Evolutionary conservation across 23 red algal species (phyloP).

Genomic region (Pyropia yezoensis): DNA sequence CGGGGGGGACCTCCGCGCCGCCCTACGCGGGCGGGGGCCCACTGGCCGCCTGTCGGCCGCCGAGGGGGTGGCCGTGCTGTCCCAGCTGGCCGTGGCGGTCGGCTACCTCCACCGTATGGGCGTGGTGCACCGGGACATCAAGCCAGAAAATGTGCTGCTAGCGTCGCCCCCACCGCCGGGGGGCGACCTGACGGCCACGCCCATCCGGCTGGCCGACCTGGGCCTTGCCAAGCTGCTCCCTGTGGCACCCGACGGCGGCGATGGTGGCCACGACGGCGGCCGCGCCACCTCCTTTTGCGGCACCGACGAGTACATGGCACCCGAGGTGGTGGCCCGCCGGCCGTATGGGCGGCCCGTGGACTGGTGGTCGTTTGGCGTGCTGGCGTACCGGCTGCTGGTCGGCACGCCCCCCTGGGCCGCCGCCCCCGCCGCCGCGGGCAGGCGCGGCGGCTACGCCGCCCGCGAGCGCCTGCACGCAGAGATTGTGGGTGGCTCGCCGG

Average conservation of each 20-base stretch:
- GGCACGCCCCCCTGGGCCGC: slow-evolving; percentile 36
- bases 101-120: slow-evolving; percentile 46
- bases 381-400: slow-evolving; percentile 66
- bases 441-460: too few relatives aligned
- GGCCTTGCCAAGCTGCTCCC: slow-evolving; percentile 59
- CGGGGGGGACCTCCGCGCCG: slow-evolving; percentile 23
- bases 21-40: background rate
- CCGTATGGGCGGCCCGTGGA: slow-evolving; percentile 38
- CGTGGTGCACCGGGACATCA: slow-evolving; percentile 73
- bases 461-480: too few relatives aligned
- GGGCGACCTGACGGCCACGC: slow-evolving; percentile 53
- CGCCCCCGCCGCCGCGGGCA: too few relatives aligned
- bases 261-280: too few relatives aligned
- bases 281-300: slow-evolving; percentile 64
- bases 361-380: slow-evolving; percentile 41
- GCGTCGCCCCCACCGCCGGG: background rate
- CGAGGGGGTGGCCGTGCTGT: slow-evolving; percentile 23
- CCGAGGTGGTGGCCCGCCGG: slow-evolving; percentile 55
- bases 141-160: slow-evolving; percentile 79
- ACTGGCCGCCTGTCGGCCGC: slow-evolving; percentile 14
- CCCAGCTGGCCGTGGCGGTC: slow-evolving; percentile 57
- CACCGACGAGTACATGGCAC: slow-evolving; percentile 71
- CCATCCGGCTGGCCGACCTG: slow-evolving; percentile 66
- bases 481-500: too few relatives aligned
- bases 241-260: slow-evolving; percentile 10